These are phyloP conservation scores for Trichoderma aggressivum DNA, from an alignment of 2,329 filamentous ascomycete species.

Conservation along the genomic window DNA sequence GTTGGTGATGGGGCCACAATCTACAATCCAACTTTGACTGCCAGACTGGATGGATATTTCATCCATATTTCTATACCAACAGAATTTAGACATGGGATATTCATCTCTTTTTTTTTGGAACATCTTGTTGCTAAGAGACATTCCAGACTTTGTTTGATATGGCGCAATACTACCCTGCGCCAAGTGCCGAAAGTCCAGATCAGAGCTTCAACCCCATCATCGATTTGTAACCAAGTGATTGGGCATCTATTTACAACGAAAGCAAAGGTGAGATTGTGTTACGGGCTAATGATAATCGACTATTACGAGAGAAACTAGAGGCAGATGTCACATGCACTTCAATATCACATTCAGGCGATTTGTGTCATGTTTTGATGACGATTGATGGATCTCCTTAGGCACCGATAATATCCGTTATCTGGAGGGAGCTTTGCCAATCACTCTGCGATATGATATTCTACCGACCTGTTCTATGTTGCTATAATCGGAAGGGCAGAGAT, in stretches of 20 bases:
- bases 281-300: rapidly evolving
- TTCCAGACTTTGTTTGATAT: neutral
- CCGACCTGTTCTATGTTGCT: neutral
- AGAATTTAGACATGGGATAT: neutral
- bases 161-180: neutral
- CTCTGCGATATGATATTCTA: no score
- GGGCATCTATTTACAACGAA: neutral
- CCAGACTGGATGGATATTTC: neutral
- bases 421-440: neutral
- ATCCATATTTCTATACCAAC: neutral
- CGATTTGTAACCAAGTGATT: neutral
- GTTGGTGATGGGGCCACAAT: neutral
- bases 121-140: neutral
- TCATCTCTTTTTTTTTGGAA: neutral
- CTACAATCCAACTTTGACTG: neutral
- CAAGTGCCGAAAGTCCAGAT: neutral
- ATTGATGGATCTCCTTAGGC: neutral
- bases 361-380: neutral
- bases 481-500: neutral
- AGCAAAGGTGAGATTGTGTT: neutral
- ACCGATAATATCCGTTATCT: neutral
- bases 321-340: neutral
- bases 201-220: neutral
- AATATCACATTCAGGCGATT: neutral
- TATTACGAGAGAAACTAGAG: neutral